phyloP scores from a whole-genome alignment of 2,329 filamentous ascomycete genomes.

The Stagonosporopsis chrysanthemi region DNA sequence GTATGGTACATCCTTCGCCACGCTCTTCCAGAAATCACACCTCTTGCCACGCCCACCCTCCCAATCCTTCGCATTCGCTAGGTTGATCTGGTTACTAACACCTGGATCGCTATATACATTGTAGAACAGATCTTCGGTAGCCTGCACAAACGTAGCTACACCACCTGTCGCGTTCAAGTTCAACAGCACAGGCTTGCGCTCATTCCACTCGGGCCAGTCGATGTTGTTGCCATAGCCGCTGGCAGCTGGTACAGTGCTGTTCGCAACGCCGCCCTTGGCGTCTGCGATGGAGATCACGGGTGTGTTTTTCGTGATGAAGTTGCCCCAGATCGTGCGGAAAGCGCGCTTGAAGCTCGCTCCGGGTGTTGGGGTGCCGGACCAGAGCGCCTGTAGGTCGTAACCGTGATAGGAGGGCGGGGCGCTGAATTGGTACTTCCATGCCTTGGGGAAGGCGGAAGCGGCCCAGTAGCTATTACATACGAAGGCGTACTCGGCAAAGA shows the following conservation, averaged over 20 bases:
- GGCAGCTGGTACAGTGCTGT: slow-evolving; percentile 30
- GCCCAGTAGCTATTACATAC: slow-evolving; percentile 52
- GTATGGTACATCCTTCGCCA: slow-evolving; percentile 37
- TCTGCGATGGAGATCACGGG: slow-evolving; percentile 40
- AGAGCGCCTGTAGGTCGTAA: slow-evolving; percentile 43
- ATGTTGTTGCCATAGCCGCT: slow-evolving; percentile 27
- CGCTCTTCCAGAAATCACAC: slow-evolving; percentile 42
- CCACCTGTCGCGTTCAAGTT: slow-evolving; percentile 45
- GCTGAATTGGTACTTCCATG: slow-evolving; percentile 47
- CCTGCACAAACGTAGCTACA: slow-evolving; percentile 21
- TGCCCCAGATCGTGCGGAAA: slow-evolving; percentile 47
- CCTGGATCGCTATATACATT: slow-evolving; percentile 42
- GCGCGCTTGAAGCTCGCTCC: slow-evolving; percentile 41
- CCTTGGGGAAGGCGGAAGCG: slow-evolving; percentile 44
- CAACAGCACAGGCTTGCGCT: slow-evolving; percentile 28
- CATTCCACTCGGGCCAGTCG: slow-evolving; percentile 40
- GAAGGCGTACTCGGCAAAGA: slow-evolving; percentile 57
- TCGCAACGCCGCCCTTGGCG: slow-evolving; percentile 35
- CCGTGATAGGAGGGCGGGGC: slow-evolving; percentile 42
- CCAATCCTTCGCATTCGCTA: slow-evolving; percentile 40
- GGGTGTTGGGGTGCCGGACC: slow-evolving; percentile 34
- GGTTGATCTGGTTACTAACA: slow-evolving; percentile 38
- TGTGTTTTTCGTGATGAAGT: slow-evolving; percentile 37
- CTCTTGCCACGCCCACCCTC: slow-evolving; percentile 42
- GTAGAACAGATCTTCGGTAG: slow-evolving; percentile 38